Base-by-base conservation (phyloP, 1,284 basidiomycete genomes). In the Heterobasidion annosum region DNA sequence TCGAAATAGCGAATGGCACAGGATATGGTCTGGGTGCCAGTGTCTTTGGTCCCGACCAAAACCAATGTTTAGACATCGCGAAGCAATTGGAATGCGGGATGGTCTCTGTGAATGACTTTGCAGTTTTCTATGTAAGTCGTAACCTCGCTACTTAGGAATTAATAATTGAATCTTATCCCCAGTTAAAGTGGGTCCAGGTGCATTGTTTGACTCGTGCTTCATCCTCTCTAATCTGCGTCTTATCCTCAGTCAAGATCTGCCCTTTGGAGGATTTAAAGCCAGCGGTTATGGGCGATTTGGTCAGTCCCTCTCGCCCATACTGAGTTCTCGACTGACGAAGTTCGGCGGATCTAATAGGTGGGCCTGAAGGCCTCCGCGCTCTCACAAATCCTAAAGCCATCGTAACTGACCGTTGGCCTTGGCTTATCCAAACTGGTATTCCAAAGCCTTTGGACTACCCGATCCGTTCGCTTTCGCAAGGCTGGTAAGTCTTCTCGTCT, bases 101-200 rank as follows among this genome's bases (percentile, higher is more conserved):
- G 96, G 94, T 98, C 8, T 88, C 94, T 40, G 79, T 98, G 63
- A 98, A 98, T 64, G 93, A 96, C 70, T 97, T 91, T 68, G 94
- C 85, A 19, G 89, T 94, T 2, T 94, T 89, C 72, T 98, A 98
- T 68, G 86, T 90, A 62, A 72, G 86, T 75, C 12, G 16, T 8
- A 40, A n/a, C n/a, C 37, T 40, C n/a, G 10, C 37, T 33, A 16
- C 53, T 51, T 54, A 34, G 35, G 3, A 46, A 53, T 52, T 48
- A 46, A 34, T 12, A 13, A 19, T 37, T 56, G 37, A 55, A 54
- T 51, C 33, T 49, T 54, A 25, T 54, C 52, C 54, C 47, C 60
- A 86, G 85, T 66, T 86, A 61, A 85, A 86, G 83, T 86, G 68
- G 60, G 81, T 71, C 18, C 16, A 9, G 45, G 3, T 46, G 33